Base-by-base conservation (phyloP, 2,329 filamentous ascomycete genomes). In the Aspergillus eucalypticola region DNA sequence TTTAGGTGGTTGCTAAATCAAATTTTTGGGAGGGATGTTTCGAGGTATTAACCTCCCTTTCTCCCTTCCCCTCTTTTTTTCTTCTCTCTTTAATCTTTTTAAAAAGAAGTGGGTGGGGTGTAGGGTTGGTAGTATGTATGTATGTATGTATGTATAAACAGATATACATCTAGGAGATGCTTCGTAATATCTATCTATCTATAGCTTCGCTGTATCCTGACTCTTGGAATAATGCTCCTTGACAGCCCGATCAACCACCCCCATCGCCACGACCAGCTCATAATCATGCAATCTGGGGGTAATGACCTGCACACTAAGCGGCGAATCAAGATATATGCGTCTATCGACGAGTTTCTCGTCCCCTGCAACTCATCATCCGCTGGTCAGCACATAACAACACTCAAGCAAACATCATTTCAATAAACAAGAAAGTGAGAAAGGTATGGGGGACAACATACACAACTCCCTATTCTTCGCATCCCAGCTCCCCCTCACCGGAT, bases 401-500 rank as follows among this genome's bases (percentile, higher is more conserved):
- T 19, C 19, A 19, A 19, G 19, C 19, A 19, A 19, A 19, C 19
- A 19, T 19, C 19, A 19, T 19, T 3, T 19, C 19, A 19, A 19
- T 19, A 19, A 19, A 19, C 19, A 19, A 19, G 19, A 19, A 19
- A 19, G 3, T 19, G 19, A 19, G 19, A 19, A 19, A 19, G 19
- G 19, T 19, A 19, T 21, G 19, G 19, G 27, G 23, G 17, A 4
- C 25, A 39, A 73, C 79, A 68, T 75, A 81, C 86, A 89, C 13
- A 89, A 70, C 64, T 81, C 79, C 27, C 84, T 76, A 68, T 88
- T 88, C 15, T 76, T 78, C 70, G 83, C 83, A 69, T 89, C 87
- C 86, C 85, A 88, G 52, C 78, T 83, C 8, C 82, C 80, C 23
- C 85, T 59, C 5, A 69, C 68, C 23, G 65, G 73, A 3, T 65